Base-by-base conservation (phyloP, 2,329 filamentous ascomycete species). In the Colletotrichum shisoi region DNA sequence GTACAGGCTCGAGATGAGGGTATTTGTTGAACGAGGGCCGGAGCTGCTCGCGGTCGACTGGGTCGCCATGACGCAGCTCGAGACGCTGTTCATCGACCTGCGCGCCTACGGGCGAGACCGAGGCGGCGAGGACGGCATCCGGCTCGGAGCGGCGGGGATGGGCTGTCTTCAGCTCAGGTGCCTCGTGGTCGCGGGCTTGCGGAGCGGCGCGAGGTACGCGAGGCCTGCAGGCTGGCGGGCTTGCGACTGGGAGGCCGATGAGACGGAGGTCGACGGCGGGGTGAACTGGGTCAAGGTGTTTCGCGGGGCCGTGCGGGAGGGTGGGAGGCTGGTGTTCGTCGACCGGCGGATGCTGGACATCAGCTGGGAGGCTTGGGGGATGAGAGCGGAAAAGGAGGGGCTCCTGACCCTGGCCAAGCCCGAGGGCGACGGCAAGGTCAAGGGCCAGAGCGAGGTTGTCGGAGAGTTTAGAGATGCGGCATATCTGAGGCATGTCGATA, bases 221-320 rank as follows among this genome's bases (percentile, higher is more conserved):
- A 39, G 52, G 21, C 13, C 45, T 6, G 42, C 31, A 7, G 52
- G 64, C 9, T 54, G 53, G 44, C 13, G 34, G 40, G 1, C 11
- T 4, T 49, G 48, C n/a, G 62, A 48, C 11, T 58, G 54, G 62
- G 56, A 62, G 39, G 44, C 17, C 12, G 66, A 62, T 12, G 66
- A 66, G 5, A 24, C 39, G 17, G 42, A 68, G 45, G 44, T 42
- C 5, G 61, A 56, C 6, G 56, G 53, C 42, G 42, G 19, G 24
- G 24, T 69, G n/a, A 69, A 69, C 24, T 69, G 68, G 66, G 57
- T 66, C 54, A 60, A 63, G 51, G 65, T 51, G 53, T 65, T 70
- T 37, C 42, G 53, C 21, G 61, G 62, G 52, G 66, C 66, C 8
- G 31, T 70, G 19, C 51, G 53, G 9, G 56, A 68, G 39, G 61